These are phyloP conservation scores for Cutaneotrichosporon dermatis DNA, from an alignment of 1,284 basidiomycete species.

Conservation along the genomic window DNA sequence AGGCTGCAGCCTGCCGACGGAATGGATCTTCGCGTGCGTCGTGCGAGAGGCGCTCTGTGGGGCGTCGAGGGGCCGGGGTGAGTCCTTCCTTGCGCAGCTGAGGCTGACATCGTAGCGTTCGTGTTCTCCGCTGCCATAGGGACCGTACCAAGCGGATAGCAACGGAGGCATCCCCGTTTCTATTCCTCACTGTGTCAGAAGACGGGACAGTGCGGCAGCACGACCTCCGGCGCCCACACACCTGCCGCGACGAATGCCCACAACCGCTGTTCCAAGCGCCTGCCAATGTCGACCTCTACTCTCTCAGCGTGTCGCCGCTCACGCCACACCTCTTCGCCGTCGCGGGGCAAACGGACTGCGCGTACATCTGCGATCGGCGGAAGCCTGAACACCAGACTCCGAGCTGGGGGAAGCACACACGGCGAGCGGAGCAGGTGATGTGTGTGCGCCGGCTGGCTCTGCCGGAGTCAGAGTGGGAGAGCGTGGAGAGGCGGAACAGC, in stretches of 20 bases:
- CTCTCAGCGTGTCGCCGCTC: conserved; percentile 48
- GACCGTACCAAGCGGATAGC: conserved; percentile 70
- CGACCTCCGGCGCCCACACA: conserved; percentile 62
- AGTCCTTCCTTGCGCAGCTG: conserved; percentile 7
- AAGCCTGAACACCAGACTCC: conserved; percentile 63
- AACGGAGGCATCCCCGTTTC: conserved; percentile 73
- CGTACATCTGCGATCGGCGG: conserved; percentile 82
- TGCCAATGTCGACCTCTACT: conserved; percentile 48
- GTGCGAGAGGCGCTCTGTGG: conserved; percentile 25
- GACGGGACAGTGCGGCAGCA: conserved; percentile 77
- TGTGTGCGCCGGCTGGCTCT: conserved; percentile 83
- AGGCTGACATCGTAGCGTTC: conserved; percentile 34
- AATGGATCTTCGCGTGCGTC: conserved; percentile 17
- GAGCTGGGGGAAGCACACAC: conserved; percentile 65
- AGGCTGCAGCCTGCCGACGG: conserved; percentile 50
- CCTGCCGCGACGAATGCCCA: conserved; percentile 42
- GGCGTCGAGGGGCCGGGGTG: conserved; percentile 37
- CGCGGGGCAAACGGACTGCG: conserved; percentile 56
- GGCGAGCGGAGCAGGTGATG: conserved; percentile 52
- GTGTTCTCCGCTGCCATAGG: conserved; percentile 63
- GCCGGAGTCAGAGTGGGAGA: conserved; percentile 41
- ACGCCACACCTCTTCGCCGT: conserved; percentile 53
- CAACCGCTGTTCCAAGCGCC: conserved; percentile 44
- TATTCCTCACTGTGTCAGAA: conserved; percentile 79
- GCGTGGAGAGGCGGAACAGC: conserved; percentile 21